Conservation (phyloP, 805 yeast species). For the Saccharomycodes ludwigii region DNA sequence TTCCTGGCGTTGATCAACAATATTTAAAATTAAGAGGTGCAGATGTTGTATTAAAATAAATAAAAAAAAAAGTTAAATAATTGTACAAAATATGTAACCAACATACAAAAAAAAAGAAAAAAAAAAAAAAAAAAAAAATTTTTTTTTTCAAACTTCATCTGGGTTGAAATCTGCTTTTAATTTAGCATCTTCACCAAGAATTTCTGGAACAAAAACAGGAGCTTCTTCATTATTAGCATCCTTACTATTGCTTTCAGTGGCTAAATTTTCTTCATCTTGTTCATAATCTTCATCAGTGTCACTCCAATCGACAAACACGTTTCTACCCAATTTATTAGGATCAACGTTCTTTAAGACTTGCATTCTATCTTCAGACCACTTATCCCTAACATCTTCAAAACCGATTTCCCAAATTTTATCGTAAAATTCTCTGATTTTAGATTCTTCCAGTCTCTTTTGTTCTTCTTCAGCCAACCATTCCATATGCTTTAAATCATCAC, state of each 20-base stretch:
- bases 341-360: slow-evolving; percentile 71
- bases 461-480: slow-evolving; percentile 84
- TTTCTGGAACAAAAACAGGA: slow-evolving; percentile 1
- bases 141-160: too few relatives aligned
- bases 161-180: slow-evolving; percentile 18
- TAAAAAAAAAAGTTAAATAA: too few relatives aligned
- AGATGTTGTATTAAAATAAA: slow-evolving; percentile 63
- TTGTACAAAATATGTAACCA: too few relatives aligned
- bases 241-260: too few relatives aligned
- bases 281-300: slow-evolving; percentile 23
- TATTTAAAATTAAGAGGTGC: slow-evolving; percentile 81
- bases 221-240: slow-evolving; percentile 2
- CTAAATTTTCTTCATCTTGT: slow-evolving; percentile 1
- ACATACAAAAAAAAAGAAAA: too few relatives aligned
- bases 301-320: slow-evolving; percentile 55
- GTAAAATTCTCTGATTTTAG: slow-evolving; percentile 50
- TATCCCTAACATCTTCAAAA: slow-evolving; percentile 59
- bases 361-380: slow-evolving; percentile 63
- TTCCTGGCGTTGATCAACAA: slow-evolving; percentile 89
- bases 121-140: too few relatives aligned
- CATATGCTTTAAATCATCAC: slow-evolving; percentile 80
- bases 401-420: slow-evolving; percentile 66
- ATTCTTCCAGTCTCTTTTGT: slow-evolving; percentile 47
- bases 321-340: slow-evolving; percentile 31
- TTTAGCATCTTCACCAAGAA: slow-evolving; percentile 8